phyloP scores from a whole-genome alignment of 495 filamentous ascomycete species.

The Penicillium ucsense region DNA sequence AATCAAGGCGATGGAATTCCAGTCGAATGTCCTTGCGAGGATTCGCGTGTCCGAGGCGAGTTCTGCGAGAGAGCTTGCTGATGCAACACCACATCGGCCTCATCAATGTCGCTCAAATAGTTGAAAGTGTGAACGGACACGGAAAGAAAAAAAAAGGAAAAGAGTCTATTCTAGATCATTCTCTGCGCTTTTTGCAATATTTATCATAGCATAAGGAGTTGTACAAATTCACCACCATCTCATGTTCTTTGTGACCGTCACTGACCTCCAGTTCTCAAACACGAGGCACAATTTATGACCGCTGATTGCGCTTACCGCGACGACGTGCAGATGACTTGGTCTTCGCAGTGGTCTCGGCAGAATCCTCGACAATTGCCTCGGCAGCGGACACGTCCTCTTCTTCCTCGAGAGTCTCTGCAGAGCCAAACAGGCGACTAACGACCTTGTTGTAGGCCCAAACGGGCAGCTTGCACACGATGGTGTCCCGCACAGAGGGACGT shows the following conservation, averaged over 20 bases:
- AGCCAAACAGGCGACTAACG: constrained; percentile 42
- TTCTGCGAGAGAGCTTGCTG: no score
- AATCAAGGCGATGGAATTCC: no score
- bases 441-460: constrained; percentile 52
- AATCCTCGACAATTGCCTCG: constrained; percentile 21
- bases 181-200: no score
- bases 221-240: background rate
- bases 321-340: constrained; percentile 18
- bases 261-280: background rate
- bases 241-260: no score
- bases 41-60: no score
- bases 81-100: no score
- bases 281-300: constrained; percentile 11
- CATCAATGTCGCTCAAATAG: no score
- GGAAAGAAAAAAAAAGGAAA: no score
- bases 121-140: no score
- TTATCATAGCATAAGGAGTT: no score
- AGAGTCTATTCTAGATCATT: no score
- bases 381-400: constrained; percentile 3
- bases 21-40: no score
- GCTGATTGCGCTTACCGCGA: constrained; percentile 27
- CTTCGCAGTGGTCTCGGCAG: constrained; percentile 17
- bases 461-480: constrained; percentile 59
- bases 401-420: constrained; percentile 2
- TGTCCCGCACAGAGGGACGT: constrained; percentile 57